Percentiles rank a stretch among this genome's conserved stretches.
phyloP scores from a whole-genome alignment of 1,139 yeast genomes.

The Lodderomyces margitis region DNA sequence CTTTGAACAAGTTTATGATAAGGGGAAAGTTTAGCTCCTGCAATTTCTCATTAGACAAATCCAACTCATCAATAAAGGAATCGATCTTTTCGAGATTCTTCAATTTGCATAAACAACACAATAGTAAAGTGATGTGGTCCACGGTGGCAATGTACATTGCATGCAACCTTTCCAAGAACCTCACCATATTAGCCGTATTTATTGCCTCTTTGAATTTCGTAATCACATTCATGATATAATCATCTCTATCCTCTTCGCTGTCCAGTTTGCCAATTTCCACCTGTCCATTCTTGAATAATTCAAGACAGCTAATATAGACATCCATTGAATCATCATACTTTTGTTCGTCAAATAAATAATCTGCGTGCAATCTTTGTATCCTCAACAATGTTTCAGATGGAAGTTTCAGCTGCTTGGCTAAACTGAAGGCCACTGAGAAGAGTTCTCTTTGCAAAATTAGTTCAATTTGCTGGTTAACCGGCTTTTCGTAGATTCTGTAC shows the following conservation, averaged over 20 bases:
- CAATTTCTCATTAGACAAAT: conserved; percentile 25
- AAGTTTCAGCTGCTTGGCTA: conserved; percentile 53
- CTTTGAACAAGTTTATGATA: conserved; percentile 72
- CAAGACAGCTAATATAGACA: conserved; percentile 54
- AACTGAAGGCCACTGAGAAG: conserved; percentile 67
- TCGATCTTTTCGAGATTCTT: conserved; percentile 60
- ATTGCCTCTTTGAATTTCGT: conserved; percentile 84
- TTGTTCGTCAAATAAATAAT: conserved; percentile 63
- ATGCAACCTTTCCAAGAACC: conserved; percentile 60
- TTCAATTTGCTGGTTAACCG: conserved; percentile 65
- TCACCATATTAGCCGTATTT: conserved; percentile 63
- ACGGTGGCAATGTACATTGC: conserved; percentile 53
- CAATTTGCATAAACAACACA: conserved; percentile 82
- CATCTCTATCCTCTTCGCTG: conserved; percentile 29
- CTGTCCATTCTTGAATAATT: conserved; percentile 12
- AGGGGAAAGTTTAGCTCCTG: conserved; percentile 64
- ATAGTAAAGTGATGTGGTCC: conserved; percentile 78
- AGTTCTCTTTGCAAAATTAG: conserved; percentile 68
- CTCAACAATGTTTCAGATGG: conserved; percentile 39
- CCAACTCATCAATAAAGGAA: conserved; percentile 50
- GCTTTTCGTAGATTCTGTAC: conserved; percentile 65
- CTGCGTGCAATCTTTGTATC: conserved; percentile 70
- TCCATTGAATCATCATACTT: conserved; percentile 68
- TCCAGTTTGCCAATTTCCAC: conserved; percentile 4
- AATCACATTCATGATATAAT: conserved; percentile 74